Evolutionary conservation across 495 filamentous ascomycete genomes (phyloP).

Genomic region (Hypomontagnella submonticulosa): DNA sequence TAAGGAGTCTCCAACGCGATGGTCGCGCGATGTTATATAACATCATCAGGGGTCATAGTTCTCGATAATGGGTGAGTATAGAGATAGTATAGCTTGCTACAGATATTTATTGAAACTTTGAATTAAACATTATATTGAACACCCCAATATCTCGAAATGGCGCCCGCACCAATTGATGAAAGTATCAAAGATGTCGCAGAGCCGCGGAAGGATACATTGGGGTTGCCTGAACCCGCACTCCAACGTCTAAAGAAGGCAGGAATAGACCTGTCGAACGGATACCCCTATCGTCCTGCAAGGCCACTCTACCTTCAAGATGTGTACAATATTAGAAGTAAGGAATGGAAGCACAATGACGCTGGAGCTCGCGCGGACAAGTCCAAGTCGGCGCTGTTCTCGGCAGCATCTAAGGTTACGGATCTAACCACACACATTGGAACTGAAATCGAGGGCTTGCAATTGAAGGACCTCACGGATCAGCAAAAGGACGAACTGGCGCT

Average conservation of each 20-base stretch:
- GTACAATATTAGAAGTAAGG: slow-evolving; percentile 67
- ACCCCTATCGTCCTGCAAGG: slow-evolving; percentile 72
- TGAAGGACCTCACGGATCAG: slow-evolving; percentile 73
- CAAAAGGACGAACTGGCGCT: slow-evolving; percentile 78
- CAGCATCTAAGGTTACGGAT: slow-evolving; percentile 72
- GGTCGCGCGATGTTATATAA: slow-evolving; percentile 24
- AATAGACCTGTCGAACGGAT: slow-evolving; percentile 71
- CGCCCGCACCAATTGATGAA: slow-evolving; percentile 64
- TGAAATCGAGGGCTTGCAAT: slow-evolving; percentile 74
- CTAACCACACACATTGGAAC: slow-evolving; percentile 76
- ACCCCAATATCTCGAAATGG: slow-evolving; percentile 41
- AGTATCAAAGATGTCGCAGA: slow-evolving; percentile 68
- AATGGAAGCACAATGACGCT: slow-evolving; percentile 68
- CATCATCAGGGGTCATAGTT: slow-evolving; percentile 5
- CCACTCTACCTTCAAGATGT: slow-evolving; percentile 76
- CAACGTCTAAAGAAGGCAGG: slow-evolving; percentile 70
- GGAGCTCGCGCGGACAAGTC: slow-evolving; percentile 72
- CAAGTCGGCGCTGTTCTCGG: slow-evolving; percentile 71
- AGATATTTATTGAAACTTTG: no score
- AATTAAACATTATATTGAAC: no score
- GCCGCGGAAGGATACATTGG: slow-evolving; percentile 70
- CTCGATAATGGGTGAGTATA: background rate
- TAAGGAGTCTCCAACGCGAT: slow-evolving; percentile 17
- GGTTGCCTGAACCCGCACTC: slow-evolving; percentile 63
- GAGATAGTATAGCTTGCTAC: no score